Evolutionary conservation across 257 asterid genomes (phyloP).

Genomic region (Hygrophila difformis): DNA sequence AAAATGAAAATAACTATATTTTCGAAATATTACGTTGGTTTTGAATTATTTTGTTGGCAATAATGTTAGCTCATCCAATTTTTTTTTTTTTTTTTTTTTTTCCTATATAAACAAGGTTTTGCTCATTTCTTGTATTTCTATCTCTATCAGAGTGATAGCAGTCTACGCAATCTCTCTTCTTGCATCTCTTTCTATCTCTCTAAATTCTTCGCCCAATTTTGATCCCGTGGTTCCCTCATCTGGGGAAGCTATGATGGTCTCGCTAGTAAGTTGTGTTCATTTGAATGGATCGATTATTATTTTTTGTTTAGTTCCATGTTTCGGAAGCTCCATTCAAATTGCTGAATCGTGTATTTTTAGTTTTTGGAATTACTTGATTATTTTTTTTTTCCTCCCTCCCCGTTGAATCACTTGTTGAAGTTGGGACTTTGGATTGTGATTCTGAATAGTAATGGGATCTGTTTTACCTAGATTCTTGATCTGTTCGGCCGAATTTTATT

Average conservation of each 20-base stretch:
- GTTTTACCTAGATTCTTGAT: conserved; percentile 13
- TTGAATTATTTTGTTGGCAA: no score
- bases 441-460: conserved; percentile 15
- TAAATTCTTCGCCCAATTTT: conserved; percentile 18
- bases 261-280: conserved; percentile 31
- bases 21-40: no score
- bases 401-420: conserved; percentile 16
- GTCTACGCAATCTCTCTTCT: conserved; percentile 50
- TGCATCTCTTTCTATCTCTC: conserved; percentile 23
- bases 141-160: conserved; percentile 27
- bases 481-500: neutral
- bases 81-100: no score
- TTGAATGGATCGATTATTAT: conserved; percentile 5
- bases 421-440: conserved; percentile 16
- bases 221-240: conserved; percentile 22
- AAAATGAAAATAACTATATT: no score
- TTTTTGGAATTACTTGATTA: neutral
- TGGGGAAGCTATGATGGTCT: conserved; percentile 8
- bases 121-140: no score
- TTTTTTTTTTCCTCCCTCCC: neutral
- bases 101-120: no score
- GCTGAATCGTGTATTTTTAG: conserved; percentile 11
- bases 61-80: no score
- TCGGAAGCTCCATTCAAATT: conserved; percentile 7
- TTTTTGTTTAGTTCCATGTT: neutral